A percentile compares a stretch with the other conserved stretches of the same genome.
phyloP scores from a whole-genome alignment of 2,329 filamentous ascomycete genomes.

The Scedosporium boydii region DNA sequence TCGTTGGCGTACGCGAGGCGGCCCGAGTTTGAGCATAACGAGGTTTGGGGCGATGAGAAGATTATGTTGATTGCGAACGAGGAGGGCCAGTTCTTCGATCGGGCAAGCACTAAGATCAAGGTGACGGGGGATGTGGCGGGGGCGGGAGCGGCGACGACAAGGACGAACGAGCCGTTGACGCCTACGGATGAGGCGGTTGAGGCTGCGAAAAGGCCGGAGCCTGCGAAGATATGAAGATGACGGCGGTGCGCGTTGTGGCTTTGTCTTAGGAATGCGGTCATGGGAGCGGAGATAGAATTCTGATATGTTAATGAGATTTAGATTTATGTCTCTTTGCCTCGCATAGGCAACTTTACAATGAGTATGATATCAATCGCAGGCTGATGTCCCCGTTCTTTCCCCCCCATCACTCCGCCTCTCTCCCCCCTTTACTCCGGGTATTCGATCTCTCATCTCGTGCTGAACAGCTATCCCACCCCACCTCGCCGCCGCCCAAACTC shows the following conservation, averaged over 20 bases:
- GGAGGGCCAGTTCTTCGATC: slow-evolving; percentile 35
- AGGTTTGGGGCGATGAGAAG: slow-evolving; percentile 40
- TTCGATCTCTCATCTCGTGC: neutral
- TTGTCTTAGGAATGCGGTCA: neutral
- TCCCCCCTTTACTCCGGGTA: neutral
- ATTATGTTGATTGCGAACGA: slow-evolving; percentile 37
- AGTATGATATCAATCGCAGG: neutral
- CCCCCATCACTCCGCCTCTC: neutral
- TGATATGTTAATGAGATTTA: neutral
- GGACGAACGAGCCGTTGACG: slow-evolving; percentile 8
- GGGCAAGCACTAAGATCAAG: slow-evolving; percentile 21
- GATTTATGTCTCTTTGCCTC: too few species aligned
- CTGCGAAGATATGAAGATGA: slow-evolving; percentile 9
- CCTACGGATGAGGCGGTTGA: slow-evolving; percentile 4
- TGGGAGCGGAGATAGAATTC: neutral
- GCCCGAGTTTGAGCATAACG: slow-evolving; percentile 71
- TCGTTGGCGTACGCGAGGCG: slow-evolving; percentile 72
- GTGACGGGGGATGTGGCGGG: slow-evolving; percentile 10
- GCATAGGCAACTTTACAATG: neutral
- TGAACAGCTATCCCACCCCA: neutral
- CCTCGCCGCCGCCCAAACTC: too few species aligned
- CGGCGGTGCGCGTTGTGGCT: too few species aligned
- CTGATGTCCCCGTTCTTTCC: neutral
- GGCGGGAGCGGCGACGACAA: slow-evolving; percentile 4
- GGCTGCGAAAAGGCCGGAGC: slow-evolving; percentile 10